These are phyloP conservation scores for Sporisorium scitamineum DNA, from an alignment of 1,284 basidiomycete genomes.

Conservation along the genomic window DNA sequence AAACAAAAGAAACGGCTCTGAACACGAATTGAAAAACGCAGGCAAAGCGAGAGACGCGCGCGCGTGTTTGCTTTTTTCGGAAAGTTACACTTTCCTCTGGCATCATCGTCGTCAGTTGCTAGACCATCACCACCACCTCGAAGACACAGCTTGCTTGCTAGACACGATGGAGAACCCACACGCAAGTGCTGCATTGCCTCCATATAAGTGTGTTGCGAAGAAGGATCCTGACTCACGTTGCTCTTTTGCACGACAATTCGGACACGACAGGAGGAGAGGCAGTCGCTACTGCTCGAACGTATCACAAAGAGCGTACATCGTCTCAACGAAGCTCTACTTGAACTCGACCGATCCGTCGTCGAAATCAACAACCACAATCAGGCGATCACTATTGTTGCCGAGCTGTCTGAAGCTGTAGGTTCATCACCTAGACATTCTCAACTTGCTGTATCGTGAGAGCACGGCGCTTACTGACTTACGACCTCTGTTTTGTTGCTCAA, in stretches of 20 bases:
- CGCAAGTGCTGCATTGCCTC: conserved; percentile 15
- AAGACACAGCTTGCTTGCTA: not conserved
- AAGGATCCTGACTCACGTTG: not conserved
- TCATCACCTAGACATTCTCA: not conserved
- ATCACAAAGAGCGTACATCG: conserved; percentile 89
- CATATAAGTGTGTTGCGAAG: too few relatives aligned
- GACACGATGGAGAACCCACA: conserved; percentile 44
- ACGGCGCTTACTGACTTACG: not conserved
- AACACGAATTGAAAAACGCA: conserved; percentile 11
- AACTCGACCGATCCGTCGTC: conserved; percentile 81
- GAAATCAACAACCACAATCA: conserved; percentile 68
- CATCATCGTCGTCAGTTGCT: not conserved
- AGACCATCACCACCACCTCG: conserved; percentile 8
- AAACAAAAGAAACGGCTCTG: conserved; percentile 3
- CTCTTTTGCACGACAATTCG: not conserved
- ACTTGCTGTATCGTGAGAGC: not conserved
- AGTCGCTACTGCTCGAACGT: conserved; percentile 86
- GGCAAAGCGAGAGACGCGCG: conserved; percentile 17
- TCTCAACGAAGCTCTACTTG: conserved; percentile 70
- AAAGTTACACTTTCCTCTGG: conserved; percentile 33
- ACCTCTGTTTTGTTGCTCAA: not conserved
- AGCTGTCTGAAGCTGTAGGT: conserved; percentile 66
- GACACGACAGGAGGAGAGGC: conserved; percentile 80
- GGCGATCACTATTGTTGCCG: conserved; percentile 61
- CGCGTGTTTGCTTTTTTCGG: conserved; percentile 22